A percentile compares a stretch with the other conserved stretches of the same genome.
Evolutionary conservation across 2,329 filamentous ascomycete genomes (phyloP).

Genomic region (Penicillium frequentans): DNA sequence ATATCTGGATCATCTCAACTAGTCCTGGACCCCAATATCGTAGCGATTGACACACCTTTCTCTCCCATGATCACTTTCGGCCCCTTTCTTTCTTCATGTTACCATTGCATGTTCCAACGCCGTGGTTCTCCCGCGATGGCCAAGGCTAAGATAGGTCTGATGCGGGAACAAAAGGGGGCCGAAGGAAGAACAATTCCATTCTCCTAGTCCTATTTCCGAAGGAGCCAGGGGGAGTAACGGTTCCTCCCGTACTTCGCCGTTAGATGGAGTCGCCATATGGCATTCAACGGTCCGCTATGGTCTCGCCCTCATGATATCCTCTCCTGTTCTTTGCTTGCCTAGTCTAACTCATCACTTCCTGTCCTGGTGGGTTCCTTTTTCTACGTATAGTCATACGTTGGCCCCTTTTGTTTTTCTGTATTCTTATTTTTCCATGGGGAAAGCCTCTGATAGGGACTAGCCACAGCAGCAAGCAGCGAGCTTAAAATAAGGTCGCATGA

Average conservation of each 20-base stretch:
- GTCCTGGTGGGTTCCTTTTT: neutral
- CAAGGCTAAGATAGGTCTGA: slow-evolving; percentile 6
- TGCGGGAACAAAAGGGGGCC: neutral
- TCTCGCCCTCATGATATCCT: slow-evolving; percentile 5
- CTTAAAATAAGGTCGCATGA: neutral
- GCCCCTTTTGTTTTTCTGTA: neutral
- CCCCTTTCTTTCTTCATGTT: neutral
- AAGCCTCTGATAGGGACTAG: neutral
- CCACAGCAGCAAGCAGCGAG: neutral
- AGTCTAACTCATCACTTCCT: neutral
- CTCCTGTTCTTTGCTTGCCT: neutral
- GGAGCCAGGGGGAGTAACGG: slow-evolving; percentile 6
- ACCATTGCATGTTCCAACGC: neutral
- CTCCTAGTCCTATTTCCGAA: neutral
- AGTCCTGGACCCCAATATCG: neutral
- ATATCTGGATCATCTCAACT: neutral
- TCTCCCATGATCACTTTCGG: neutral
- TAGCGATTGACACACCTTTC: neutral
- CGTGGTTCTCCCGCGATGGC: neutral
- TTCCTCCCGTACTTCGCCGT: slow-evolving; percentile 21
- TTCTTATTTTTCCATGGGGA: neutral
- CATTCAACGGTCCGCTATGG: slow-evolving; percentile 16
- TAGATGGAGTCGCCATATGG: slow-evolving; percentile 20
- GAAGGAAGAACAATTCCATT: neutral
- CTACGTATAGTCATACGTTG: neutral